These are phyloP conservation scores for Cladorrhinum sp. DNA, from an alignment of 2,329 filamentous ascomycete species.

Conservation along the genomic window DNA sequence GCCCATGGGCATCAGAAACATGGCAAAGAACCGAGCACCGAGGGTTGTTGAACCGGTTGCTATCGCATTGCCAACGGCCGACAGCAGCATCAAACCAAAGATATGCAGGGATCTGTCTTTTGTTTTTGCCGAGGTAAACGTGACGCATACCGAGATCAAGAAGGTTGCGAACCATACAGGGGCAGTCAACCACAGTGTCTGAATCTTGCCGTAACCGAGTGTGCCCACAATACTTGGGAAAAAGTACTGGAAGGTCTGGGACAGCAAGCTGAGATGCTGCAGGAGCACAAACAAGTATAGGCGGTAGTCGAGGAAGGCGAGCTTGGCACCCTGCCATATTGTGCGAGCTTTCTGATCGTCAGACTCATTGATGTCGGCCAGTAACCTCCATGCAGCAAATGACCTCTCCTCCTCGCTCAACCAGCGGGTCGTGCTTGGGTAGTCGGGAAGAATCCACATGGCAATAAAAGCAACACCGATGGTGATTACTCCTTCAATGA, in stretches of 20 bases:
- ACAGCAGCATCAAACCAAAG: slow-evolving; percentile 48
- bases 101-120: slow-evolving; percentile 58
- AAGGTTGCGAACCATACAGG: slow-evolving; percentile 58
- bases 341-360: slow-evolving; percentile 22
- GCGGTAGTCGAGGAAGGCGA: slow-evolving; percentile 34
- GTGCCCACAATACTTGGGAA: slow-evolving; percentile 63
- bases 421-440: slow-evolving; percentile 50
- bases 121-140: slow-evolving; percentile 52
- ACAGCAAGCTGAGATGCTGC: slow-evolving; percentile 50
- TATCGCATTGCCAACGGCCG: slow-evolving; percentile 54
- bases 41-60: slow-evolving; percentile 49
- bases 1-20: slow-evolving; percentile 60
- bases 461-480: slow-evolving; percentile 46
- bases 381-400: slow-evolving; percentile 44
- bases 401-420: slow-evolving; percentile 43
- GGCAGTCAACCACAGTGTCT: slow-evolving; percentile 55
- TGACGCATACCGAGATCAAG: slow-evolving; percentile 51
- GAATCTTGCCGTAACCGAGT: slow-evolving; percentile 53
- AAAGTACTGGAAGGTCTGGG: slow-evolving; percentile 62
- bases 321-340: slow-evolving; percentile 26
- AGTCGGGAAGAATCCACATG: slow-evolving; percentile 56
- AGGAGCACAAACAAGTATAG: slow-evolving; percentile 54
- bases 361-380: slow-evolving; percentile 34
- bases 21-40: slow-evolving; percentile 57
- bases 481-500: slow-evolving; percentile 27